Base-by-base conservation (phyloP, 352 stramenopile genomes). In the Phytophthora kernoviae region DNA sequence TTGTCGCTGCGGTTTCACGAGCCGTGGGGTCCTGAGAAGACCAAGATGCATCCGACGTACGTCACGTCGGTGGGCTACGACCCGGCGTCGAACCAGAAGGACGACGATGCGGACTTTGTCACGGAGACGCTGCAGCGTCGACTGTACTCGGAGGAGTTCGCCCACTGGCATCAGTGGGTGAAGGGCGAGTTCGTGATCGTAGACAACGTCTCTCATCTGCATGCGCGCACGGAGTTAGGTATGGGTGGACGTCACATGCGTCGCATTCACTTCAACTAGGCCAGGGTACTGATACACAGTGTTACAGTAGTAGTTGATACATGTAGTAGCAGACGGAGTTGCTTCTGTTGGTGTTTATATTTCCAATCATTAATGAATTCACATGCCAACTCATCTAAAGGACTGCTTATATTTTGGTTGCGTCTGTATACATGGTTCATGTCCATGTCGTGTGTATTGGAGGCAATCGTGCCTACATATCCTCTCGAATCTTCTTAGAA, bases 1-100 rank as follows among this genome's bases (percentile, higher is more conserved):
- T 8, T 61, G 43, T 36, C 30, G 22, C 37, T 66, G 34, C 58
- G 58, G 2, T 66, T 43, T 21, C 49, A 61, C 50, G 49, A 62
- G 22, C 50, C 58, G 21, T 66, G 58, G 58, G 58, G 58, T 1
- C 43, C 58, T 27, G 51, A 66, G 58, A 60, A 61, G 43, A 61
- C 50, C 43, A 66, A 66, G 51, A 53, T 66, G 58, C 58, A 66
- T 30, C 58, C 58, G 36, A 66, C 58, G n/a, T 66, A 66, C 51
- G 51, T 66, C 44, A 32, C 44, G 34, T 66, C 51, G 20, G 44
- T 61, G 50, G 58, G 58, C 20, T 61, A 56, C 21, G 58, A 61
- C 37, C 44, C 51, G 39, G 9, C 9, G 44, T 57, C 58, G 6
- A 62, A 62, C 43, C 15, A 55, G 21, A 53, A 61, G 44, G 58